Evolutionary conservation across 106 monocot species (phyloP), one percentile per base, ranked within the genome.

Genomic region (Iris macrosiphon): DNA sequence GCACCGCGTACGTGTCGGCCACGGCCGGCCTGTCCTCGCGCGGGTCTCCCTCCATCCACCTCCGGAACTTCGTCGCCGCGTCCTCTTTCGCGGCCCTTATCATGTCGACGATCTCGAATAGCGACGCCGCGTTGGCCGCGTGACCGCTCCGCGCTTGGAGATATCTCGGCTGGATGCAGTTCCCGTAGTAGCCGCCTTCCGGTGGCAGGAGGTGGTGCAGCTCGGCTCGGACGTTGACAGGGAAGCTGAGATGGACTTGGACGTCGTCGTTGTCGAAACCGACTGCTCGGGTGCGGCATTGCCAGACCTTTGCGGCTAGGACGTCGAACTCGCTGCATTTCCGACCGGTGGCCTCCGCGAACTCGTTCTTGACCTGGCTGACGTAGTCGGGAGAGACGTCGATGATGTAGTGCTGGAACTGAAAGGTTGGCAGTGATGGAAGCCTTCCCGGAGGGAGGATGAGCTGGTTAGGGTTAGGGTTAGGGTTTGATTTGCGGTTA

Each of bases 141-240:
- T 5, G 33, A 13, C 34, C 64, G 8, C 67, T 50, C 7, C 46
- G 2, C 3, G 79, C 52, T 6, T 56, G 27, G 7, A 73, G 65
- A 4, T 26, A 58, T 60, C 73, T 59, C 6, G 68, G 63, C 51
- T 64, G 74, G 60, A 69, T 74, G 60, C 74, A 74, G 55, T 79
- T 79, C n/a, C 69, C 73, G 4, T n/a, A n/a, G n/a, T n/a, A n/a
- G n/a, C n/a, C n/a, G n/a, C n/a, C n/a, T n/a, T n/a, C n/a, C n/a
- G n/a, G 68, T 63, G 46, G 75, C 45, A 49, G 30, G 1, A 31
- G 38, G 6, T 40, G 61, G 31, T 14, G 40, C 14, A 40, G 62
- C 30, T 53, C 7, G 0, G 54, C 30, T 16, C 64, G 64, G 0
- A 43, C 64, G 31, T 65, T 54, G 17, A 53, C 64, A 12, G 54